phyloP scores from a whole-genome alignment of 2,329 filamentous ascomycete genomes.

The Harringtonia aguacate region DNA sequence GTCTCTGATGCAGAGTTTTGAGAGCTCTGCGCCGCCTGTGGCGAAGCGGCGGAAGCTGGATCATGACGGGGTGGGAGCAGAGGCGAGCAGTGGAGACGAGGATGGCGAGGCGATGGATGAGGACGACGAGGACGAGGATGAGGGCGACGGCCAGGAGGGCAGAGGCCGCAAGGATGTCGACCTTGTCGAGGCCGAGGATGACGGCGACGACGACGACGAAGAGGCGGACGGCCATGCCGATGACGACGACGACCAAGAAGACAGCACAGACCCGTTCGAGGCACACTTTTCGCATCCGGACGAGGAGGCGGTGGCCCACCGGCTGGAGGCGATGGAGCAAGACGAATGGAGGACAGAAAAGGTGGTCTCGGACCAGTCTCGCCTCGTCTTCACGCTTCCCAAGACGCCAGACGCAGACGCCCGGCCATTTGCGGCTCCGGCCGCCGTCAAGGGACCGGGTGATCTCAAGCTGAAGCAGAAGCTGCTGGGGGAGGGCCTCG shows the following conservation, averaged over 20 bases:
- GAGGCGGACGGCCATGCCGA: slow-evolving; percentile 17
- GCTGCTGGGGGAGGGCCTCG: slow-evolving; percentile 40
- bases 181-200: slow-evolving; percentile 33
- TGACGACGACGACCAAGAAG: slow-evolving; percentile 39
- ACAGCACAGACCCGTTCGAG: slow-evolving; percentile 61
- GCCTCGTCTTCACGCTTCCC: slow-evolving; percentile 36
- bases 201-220: slow-evolving; percentile 25
- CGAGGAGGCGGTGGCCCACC: slow-evolving; percentile 44
- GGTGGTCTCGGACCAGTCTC: slow-evolving; percentile 32
- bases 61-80: slow-evolving; percentile 18
- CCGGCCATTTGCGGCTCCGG: slow-evolving; percentile 18
- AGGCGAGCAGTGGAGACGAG: slow-evolving; percentile 5
- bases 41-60: slow-evolving; percentile 47
- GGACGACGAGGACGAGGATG: slow-evolving; percentile 18
- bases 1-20: slow-evolving; percentile 47
- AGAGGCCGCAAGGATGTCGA: slow-evolving; percentile 23
- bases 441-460: slow-evolving; percentile 27
- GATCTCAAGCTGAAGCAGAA: slow-evolving; percentile 60
- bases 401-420: slow-evolving; percentile 23
- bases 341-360: slow-evolving; percentile 42
- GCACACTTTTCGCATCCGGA: slow-evolving; percentile 64
- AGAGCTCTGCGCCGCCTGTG: slow-evolving; percentile 31
- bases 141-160: slow-evolving; percentile 4
- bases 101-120: slow-evolving; percentile 5
- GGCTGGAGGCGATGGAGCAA: slow-evolving; percentile 37